Evolutionary conservation across 129 eudicot genomes (phyloP).

Genomic region (Smallanthus sonchifolius): DNA sequence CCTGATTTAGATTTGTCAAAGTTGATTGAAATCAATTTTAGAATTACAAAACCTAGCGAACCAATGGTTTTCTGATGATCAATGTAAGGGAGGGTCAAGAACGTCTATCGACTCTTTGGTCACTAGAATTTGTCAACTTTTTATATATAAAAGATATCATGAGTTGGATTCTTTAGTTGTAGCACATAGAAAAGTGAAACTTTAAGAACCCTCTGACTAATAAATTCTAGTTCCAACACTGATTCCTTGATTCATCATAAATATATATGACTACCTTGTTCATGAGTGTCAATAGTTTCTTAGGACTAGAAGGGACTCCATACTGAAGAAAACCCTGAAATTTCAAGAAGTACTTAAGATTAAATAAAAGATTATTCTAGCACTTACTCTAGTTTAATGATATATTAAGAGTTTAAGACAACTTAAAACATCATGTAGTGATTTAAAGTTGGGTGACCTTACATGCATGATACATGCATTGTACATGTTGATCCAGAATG

Average conservation of each 20-base stretch:
- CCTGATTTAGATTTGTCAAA: constrained; percentile 37
- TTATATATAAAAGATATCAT: too few relatives aligned
- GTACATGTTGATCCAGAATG: constrained; percentile 98
- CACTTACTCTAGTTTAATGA: not conserved
- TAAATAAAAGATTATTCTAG: not conserved
- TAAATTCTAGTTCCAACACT: too few relatives aligned
- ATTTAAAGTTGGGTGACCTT: constrained; percentile 14
- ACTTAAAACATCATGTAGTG: not conserved
- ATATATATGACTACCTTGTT: constrained; percentile 52
- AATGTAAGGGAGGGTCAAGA: too few relatives aligned
- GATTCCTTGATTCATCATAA: too few relatives aligned
- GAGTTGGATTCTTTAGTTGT: too few relatives aligned
- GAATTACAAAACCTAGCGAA: not conserved
- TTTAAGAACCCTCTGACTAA: too few relatives aligned
- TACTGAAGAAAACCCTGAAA: constrained; percentile 80
- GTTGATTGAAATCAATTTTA: not conserved
- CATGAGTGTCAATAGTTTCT: constrained; percentile 56
- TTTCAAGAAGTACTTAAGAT: not conserved
- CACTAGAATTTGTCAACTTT: too few relatives aligned
- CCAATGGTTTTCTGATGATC: too few relatives aligned
- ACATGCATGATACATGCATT: constrained; percentile 98
- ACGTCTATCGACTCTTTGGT: too few relatives aligned
- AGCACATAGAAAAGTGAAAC: too few relatives aligned
- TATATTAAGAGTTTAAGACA: too few relatives aligned
- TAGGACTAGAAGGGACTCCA: constrained; percentile 74